Conservation (phyloP, 352 stramenopile genomes). For the Phytophthora citrophthora region DNA sequence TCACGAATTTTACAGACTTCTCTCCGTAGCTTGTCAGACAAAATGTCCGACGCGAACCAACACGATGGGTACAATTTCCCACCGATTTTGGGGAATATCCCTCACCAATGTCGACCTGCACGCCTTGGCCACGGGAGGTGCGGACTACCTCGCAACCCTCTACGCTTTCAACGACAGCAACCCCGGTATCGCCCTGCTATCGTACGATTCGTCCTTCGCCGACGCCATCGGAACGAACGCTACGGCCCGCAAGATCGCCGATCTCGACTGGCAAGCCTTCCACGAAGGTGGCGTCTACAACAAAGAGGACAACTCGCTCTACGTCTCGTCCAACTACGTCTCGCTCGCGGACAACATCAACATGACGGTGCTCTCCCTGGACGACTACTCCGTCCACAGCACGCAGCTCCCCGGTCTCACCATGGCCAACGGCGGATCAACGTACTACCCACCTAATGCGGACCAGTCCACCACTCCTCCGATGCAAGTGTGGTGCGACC, state of each 20-base stretch:
- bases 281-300: conserved; percentile 30
- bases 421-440: conserved; percentile 23
- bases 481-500: conserved; percentile 30
- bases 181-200: conserved; percentile 13
- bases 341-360: conserved; percentile 26
- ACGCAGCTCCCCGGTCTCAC: conserved; percentile 17
- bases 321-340: conserved; percentile 28
- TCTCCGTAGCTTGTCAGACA: too few species aligned
- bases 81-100: too few species aligned
- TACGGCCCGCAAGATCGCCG: conserved; percentile 5
- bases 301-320: conserved; percentile 27
- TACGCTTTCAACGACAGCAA: conserved; percentile 24
- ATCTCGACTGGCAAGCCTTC: conserved; percentile 24
- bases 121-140: conserved; percentile 18
- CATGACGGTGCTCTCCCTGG: conserved; percentile 22
- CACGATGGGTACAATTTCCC: too few species aligned
- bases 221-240: conserved; percentile 12
- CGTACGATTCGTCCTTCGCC: conserved; percentile 21
- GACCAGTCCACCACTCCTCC: conserved; percentile 20
- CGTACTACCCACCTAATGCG: conserved; percentile 20
- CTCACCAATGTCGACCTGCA: conserved; percentile 24
- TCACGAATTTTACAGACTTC: too few species aligned
- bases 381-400: conserved; percentile 20
- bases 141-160: conserved; percentile 23
- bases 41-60: too few species aligned